Evolutionary conservation across 2,329 filamentous ascomycete species (phyloP).

Genomic region (Fusarium sp.): DNA sequence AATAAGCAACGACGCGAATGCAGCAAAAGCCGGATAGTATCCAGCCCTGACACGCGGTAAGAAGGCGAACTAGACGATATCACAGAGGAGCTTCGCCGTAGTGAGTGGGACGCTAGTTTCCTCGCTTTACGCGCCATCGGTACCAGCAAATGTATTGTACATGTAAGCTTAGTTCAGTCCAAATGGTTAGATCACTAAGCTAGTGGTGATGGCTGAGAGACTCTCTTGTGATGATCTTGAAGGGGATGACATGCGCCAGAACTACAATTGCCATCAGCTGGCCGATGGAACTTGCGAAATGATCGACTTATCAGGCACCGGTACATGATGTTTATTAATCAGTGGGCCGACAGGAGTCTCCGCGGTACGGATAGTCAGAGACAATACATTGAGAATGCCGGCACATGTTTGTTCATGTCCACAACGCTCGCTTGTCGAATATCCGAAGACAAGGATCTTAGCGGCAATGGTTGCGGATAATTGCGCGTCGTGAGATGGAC

Average conservation of each 20-base stretch:
- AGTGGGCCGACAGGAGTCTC: background rate
- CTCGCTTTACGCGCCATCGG: slow-evolving; percentile 7
- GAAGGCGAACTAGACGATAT: slow-evolving; percentile 30
- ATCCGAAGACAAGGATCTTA: slow-evolving; percentile 5
- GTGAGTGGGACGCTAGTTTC: slow-evolving; percentile 11
- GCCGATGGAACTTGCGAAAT: background rate
- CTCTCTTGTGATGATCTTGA: slow-evolving; percentile 13
- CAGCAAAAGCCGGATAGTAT: slow-evolving; percentile 34
- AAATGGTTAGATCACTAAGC: background rate
- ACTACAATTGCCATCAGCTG: background rate
- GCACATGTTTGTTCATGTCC: slow-evolving; percentile 1
- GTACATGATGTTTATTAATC: background rate
- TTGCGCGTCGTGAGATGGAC: background rate
- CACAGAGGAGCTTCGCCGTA: slow-evolving; percentile 15
- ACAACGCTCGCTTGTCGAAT: background rate
- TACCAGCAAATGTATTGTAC: slow-evolving; percentile 12
- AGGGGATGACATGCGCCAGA: background rate
- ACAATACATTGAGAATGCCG: slow-evolving; percentile 6
- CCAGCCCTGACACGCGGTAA: slow-evolving; percentile 27
- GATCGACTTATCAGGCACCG: background rate
- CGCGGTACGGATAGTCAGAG: slow-evolving; percentile 9
- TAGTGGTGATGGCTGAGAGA: slow-evolving; percentile 11
- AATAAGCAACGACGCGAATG: slow-evolving; percentile 17
- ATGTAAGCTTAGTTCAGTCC: background rate
- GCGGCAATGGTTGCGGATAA: background rate